Evolutionary conservation across 352 stramenopile genomes (phyloP).

Genomic region (Pythium guiyangense): DNA sequence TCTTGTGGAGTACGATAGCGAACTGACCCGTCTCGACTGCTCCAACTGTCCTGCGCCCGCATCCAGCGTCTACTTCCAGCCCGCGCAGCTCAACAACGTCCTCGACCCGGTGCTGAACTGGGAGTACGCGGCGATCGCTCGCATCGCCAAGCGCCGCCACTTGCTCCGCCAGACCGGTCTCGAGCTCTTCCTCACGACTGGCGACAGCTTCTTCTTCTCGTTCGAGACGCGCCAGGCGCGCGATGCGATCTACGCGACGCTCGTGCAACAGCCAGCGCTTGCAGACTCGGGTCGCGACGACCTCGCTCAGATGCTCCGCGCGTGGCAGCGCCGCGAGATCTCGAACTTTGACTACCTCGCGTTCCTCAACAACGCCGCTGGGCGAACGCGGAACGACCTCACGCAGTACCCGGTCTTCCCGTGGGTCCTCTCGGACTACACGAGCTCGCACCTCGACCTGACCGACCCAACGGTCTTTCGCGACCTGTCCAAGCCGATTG

Average conservation of each 20-base stretch:
- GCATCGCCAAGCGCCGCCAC: slow-evolving; percentile 86
- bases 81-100: slow-evolving; percentile 90
- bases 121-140: slow-evolving; percentile 64
- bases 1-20: no score
- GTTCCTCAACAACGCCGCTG: slow-evolving; percentile 86
- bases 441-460: slow-evolving; percentile 78
- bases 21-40: slow-evolving; percentile 5
- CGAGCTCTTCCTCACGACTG: slow-evolving; percentile 79
- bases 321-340: slow-evolving; percentile 82
- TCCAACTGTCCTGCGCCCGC: neutral
- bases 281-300: slow-evolving; percentile 41
- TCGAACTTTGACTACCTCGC: slow-evolving; percentile 94
- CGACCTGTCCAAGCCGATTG: slow-evolving; percentile 94
- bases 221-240: slow-evolving; percentile 56
- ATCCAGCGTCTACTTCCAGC: slow-evolving; percentile 87
- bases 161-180: slow-evolving; percentile 85
- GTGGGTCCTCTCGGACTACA: slow-evolving; percentile 94
- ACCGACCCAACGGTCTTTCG: slow-evolving; percentile 83
- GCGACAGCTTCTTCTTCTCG: slow-evolving; percentile 83
- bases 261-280: slow-evolving; percentile 65
- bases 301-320: slow-evolving; percentile 82
- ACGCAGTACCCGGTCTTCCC: slow-evolving; percentile 98
- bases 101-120: slow-evolving; percentile 84
- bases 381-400: slow-evolving; percentile 85
- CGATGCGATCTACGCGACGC: slow-evolving; percentile 83